Base-by-base conservation (phyloP, 495 filamentous ascomycete genomes). In the Penicillium crystallinum region DNA sequence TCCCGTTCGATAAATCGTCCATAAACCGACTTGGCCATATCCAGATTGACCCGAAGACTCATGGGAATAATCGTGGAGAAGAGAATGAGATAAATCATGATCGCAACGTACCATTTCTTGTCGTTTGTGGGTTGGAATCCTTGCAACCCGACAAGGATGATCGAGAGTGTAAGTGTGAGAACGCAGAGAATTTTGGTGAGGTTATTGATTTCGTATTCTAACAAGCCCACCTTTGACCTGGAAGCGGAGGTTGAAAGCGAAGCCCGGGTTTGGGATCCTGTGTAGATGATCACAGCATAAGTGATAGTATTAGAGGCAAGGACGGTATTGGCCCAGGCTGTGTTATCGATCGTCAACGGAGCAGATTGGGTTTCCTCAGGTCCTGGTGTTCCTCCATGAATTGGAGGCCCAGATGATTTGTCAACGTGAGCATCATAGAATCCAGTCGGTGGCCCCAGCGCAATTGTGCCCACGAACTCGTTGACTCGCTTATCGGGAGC, bases 51-150 rank as follows among this genome's bases (percentile, higher is more conserved):
- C 14, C 93, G 82, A 49, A 99, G 77, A 66, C 89, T 95, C 73
- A 99, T 96, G 7, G 95, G 95, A 39, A 99, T 93, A 64, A 99
- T 97, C 1, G 91, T 97, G 7, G 91, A 96, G 75, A 97, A 99
- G n/a, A 99, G 77, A 51, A 99, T 93, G 44, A 99, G 71, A 67
- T 97, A 99, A 34, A 90, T 84, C 79, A 93, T 90, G 56, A 97
- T 95, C 42, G 93, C 87, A 43, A 97, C 79, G 65, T 97, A 97
- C 95, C 95, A 99, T 35, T 66, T 61, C 52, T 80, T 77, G 48
- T 80, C 72, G 45, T 77, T 77, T 6, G 82, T 81, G 37, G 81
- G 82, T 49, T 87, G 75, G 54, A 96, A 89, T 0, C 88, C 83
- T 70, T 96, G 83, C 29, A 96, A 64, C 2, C 87, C 89, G 6